These are phyloP conservation scores for Pisolithus thermaeus DNA, from an alignment of 1,284 basidiomycete genomes.

Conservation along the genomic window DNA sequence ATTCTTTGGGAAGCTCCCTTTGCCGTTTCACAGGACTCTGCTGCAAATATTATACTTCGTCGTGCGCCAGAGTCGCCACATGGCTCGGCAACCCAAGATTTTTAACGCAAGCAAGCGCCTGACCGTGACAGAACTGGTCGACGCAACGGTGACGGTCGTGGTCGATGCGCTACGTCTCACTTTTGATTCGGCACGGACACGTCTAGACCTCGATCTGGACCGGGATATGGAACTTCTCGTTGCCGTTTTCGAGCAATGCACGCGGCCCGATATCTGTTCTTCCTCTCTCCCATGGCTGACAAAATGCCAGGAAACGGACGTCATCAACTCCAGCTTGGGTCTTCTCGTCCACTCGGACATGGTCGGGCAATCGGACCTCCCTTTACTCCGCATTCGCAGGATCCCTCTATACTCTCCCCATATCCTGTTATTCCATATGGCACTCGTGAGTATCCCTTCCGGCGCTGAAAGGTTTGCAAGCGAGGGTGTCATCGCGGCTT, in stretches of 20 bases:
- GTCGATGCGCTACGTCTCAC: slow-evolving; percentile 66
- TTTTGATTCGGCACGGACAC: slow-evolving; percentile 58
- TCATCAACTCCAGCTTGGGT: slow-evolving; percentile 73
- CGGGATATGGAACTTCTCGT: slow-evolving; percentile 77
- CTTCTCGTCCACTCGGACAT: slow-evolving; percentile 68
- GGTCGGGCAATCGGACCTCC: slow-evolving; percentile 58
- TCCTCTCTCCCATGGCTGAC: slow-evolving; percentile 73
- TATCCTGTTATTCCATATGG: slow-evolving; percentile 80
- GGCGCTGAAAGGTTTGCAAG: slow-evolving; percentile 84
- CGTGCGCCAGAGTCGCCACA: slow-evolving; percentile 52
- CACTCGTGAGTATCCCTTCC: slow-evolving; percentile 69
- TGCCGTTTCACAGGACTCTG: slow-evolving; percentile 76
- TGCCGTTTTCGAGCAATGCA: slow-evolving; percentile 78
- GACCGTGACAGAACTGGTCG: slow-evolving; percentile 52
- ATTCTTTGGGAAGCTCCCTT: slow-evolving; percentile 59
- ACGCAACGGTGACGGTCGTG: slow-evolving; percentile 57
- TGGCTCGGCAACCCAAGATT: slow-evolving; percentile 43
- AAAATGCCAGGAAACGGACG: slow-evolving; percentile 75
- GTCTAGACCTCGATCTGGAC: slow-evolving; percentile 60
- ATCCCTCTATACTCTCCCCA: slow-evolving; percentile 68
- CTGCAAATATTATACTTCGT: slow-evolving; percentile 80
- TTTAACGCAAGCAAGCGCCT: slow-evolving; percentile 59
- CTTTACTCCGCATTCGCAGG: slow-evolving; percentile 54
- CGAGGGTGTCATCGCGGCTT: slow-evolving; percentile 76
- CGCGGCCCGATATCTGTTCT: slow-evolving; percentile 56